Evolutionary conservation across 306 rosid genomes (phyloP), one percentile per base, ranked within the genome.

Genomic region (Styphnolobium japonicum): DNA sequence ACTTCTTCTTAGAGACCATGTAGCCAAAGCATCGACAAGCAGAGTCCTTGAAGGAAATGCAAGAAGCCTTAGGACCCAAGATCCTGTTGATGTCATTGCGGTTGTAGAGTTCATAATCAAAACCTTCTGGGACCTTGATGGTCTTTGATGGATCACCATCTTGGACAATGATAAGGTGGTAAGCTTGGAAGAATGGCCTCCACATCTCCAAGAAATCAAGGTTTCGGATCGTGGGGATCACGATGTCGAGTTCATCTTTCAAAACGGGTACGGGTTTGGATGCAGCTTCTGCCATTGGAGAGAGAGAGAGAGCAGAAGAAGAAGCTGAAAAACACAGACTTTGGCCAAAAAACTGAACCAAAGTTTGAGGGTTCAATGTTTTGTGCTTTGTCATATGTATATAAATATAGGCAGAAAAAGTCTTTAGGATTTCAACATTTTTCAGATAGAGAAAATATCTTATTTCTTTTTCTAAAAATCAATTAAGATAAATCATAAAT

Each of bases 1-100:
- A 93, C 89, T 93, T 93, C 97, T 93, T 91, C 89, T 93, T 93
- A 9, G 98, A 91, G 60, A 93, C 94, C 93, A 93, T 83, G 71
- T 80, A 91, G 1, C 97, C 94, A 45, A 93, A 93, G 89, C 97
- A 93, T 0, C 94, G 89, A 31, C 97, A 91, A 43, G 98, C 98
- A 14, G 94, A 88, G 51, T 93, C 98, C 94, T 93, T 93, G 60
- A 91, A 93, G 7, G 98, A 93, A 88, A 91, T 93, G 79, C 98
- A 93, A 6, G 88, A 79, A 22, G 98, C 88, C 39, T 90, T 92
- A 16, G 95, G 97, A 21, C 97, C 97, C 75, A 92, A 75, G 84
- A 92, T 87, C 85, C 92, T 75, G 78, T 92, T 92, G 56, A 92
- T 90, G 43, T 92, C 95, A 37, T 92, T 92, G 1, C 93, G 88